phyloP scores from a whole-genome alignment of 495 filamentous ascomycete genomes.

The Penicillium herquei region DNA sequence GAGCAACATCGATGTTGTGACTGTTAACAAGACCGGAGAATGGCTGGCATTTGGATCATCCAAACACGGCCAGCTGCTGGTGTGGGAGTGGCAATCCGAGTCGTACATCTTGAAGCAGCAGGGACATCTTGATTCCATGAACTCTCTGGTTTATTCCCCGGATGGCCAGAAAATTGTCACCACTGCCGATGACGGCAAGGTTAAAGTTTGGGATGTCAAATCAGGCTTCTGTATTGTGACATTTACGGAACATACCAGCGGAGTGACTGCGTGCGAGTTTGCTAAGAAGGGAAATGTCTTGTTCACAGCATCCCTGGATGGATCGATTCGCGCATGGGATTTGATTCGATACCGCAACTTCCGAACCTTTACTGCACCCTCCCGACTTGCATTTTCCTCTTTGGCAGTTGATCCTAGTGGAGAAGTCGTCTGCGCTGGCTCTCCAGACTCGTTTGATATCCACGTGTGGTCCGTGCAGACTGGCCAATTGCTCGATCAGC shows the following conservation, averaged over 20 bases:
- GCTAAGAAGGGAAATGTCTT: conserved; percentile 91
- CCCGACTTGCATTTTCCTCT: conserved; percentile 85
- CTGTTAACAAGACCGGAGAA: conserved; percentile 89
- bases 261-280: conserved; percentile 94
- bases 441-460: conserved; percentile 92
- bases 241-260: conserved; percentile 94
- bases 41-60: conserved; percentile 99
- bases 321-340: conserved; percentile 94
- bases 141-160: conserved; percentile 86
- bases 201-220: conserved; percentile 96
- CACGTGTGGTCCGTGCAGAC: conserved; percentile 99
- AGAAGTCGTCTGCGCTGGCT: conserved; percentile 93
- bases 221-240: conserved; percentile 98
- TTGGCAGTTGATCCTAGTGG: conserved; percentile 95
- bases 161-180: conserved; percentile 93
- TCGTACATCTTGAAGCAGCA: conserved; percentile 99
- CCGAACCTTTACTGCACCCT: conserved; percentile 91
- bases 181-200: conserved; percentile 91
- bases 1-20: conserved; percentile 90
- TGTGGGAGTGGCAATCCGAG: conserved; percentile 99
- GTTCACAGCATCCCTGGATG: conserved; percentile 92
- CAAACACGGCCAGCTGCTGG: conserved; percentile 86
- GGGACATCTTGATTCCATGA: conserved; percentile 96
- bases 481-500: conserved; percentile 85
- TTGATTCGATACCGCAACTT: conserved; percentile 95